A percentile compares a stretch with the other conserved stretches of the same genome.
Conservation (phyloP, 495 filamentous ascomycete species). For the Achaetomiella virescens region DNA sequence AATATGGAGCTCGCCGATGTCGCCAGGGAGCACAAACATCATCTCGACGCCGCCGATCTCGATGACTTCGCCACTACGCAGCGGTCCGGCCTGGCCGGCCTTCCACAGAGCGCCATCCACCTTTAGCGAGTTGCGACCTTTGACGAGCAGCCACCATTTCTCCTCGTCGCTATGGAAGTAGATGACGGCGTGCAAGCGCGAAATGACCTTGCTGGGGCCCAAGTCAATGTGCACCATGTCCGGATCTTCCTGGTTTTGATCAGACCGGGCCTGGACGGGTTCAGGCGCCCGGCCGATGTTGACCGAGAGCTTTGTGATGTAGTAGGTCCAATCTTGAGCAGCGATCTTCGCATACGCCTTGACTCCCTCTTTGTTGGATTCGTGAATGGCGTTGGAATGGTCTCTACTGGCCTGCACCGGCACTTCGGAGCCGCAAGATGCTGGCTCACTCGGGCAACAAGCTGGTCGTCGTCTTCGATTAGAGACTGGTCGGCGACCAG, state of each 20-base stretch:
- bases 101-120: slow-evolving; percentile 66
- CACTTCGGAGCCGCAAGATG: slow-evolving; percentile 50
- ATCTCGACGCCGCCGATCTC: slow-evolving; percentile 90
- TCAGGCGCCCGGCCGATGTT: slow-evolving; percentile 81
- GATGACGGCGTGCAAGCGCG: slow-evolving; percentile 79
- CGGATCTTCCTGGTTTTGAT: slow-evolving; percentile 30
- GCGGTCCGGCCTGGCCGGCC: slow-evolving; percentile 53
- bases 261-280: slow-evolving; percentile 29
- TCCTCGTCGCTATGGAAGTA: slow-evolving; percentile 64
- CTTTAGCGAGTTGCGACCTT: slow-evolving; percentile 84
- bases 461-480: slow-evolving; percentile 48
- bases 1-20: slow-evolving; percentile 53
- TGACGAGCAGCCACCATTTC: slow-evolving; percentile 75
- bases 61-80: slow-evolving; percentile 81
- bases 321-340: slow-evolving; percentile 91
- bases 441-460: slow-evolving; percentile 69
- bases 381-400: slow-evolving; percentile 64
- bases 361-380: slow-evolving; percentile 64
- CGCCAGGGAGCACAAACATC: slow-evolving; percentile 88
- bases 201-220: slow-evolving; percentile 88
- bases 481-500: slow-evolving; percentile 43
- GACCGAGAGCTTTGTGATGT: slow-evolving; percentile 70
- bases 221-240: slow-evolving; percentile 77
- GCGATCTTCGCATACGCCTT: slow-evolving; percentile 92
- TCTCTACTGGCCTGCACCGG: slow-evolving; percentile 65